phyloP scores from a whole-genome alignment of 1,139 yeast species.

The Hansenula anomala region DNA sequence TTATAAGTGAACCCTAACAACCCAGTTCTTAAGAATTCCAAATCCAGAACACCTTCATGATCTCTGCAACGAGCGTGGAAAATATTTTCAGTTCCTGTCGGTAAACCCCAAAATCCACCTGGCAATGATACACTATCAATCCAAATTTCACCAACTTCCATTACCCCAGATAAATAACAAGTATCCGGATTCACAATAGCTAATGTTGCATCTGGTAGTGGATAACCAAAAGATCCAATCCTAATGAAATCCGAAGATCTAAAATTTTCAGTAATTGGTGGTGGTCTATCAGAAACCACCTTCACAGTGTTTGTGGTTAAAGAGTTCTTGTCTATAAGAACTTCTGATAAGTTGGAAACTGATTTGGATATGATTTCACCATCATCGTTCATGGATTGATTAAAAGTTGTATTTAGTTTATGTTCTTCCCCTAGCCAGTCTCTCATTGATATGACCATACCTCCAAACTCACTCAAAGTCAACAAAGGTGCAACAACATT shows the following conservation, averaged over 20 bases:
- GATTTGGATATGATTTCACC: conserved; percentile 27
- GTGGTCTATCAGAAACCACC: conserved; percentile 58
- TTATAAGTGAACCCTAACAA: conserved; percentile 80
- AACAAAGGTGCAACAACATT: conserved; percentile 86
- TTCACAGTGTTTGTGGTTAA: conserved; percentile 74
- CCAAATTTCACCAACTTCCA: conserved; percentile 97
- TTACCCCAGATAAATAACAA: conserved; percentile 54
- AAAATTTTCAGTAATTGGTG: conserved; percentile 46
- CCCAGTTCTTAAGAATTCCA: conserved; percentile 88
- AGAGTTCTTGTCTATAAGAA: conserved; percentile 76
- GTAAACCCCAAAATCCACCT: conserved; percentile 82
- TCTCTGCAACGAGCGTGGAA: conserved; percentile 81
- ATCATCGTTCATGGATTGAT: conserved; percentile 27
- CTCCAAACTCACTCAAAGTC: conserved; percentile 91
- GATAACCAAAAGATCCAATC: conserved; percentile 91
- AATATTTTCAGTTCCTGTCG: conserved; percentile 63
- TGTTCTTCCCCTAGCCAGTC: conserved; percentile 83
- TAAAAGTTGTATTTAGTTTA: conserved; percentile 43
- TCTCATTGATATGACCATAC: conserved; percentile 86
- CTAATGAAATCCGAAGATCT: conserved; percentile 48
- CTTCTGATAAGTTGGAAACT: conserved; percentile 50
- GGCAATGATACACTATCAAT: conserved; percentile 84
- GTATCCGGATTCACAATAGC: conserved; percentile 96
- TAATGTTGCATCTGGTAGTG: conserved; percentile 87
- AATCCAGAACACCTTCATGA: conserved; percentile 59